phyloP scores from a whole-genome alignment of 177 flowering plant species.

The Tripterygium wilfordii region DNA sequence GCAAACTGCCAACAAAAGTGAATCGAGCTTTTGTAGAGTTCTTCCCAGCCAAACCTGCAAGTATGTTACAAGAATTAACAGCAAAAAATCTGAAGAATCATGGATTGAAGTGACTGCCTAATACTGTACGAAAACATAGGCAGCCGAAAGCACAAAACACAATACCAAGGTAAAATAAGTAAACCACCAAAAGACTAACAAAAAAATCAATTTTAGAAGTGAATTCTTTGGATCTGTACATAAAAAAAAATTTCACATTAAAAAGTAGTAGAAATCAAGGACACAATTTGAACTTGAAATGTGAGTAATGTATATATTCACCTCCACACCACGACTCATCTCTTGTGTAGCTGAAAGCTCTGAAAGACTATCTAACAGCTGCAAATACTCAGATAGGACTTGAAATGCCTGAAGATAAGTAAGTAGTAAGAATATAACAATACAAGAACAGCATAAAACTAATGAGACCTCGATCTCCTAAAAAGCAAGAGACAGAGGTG shows the following conservation, averaged over 20 bases:
- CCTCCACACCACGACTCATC: slow-evolving; percentile 96
- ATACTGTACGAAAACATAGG: too few species aligned
- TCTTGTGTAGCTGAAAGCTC: slow-evolving; percentile 85
- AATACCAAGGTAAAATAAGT: not conserved
- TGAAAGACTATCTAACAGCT: slow-evolving; percentile 78
- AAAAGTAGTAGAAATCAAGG: not conserved
- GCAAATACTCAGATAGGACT: slow-evolving; percentile 94
- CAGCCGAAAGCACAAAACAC: not conserved
- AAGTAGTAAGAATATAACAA: slow-evolving; percentile 2
- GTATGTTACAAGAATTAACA: not conserved
- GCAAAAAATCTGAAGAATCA: not conserved
- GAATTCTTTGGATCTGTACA: not conserved
- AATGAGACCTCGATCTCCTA: not conserved
- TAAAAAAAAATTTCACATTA: not conserved
- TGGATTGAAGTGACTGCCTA: too few species aligned
- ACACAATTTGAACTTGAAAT: not conserved
- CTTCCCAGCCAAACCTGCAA: slow-evolving; percentile 86
- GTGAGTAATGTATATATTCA: slow-evolving; percentile 15
- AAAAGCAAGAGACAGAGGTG: not conserved
- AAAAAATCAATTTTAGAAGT: not conserved
- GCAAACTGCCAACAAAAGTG: slow-evolving; percentile 85
- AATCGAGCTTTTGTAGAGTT: slow-evolving; percentile 91
- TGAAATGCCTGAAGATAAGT: slow-evolving; percentile 79
- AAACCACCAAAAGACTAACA: not conserved
- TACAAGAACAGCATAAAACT: not conserved